These are phyloP conservation scores for Daldinia sp. DNA, from an alignment of 2,329 filamentous ascomycete species.

Conservation along the genomic window DNA sequence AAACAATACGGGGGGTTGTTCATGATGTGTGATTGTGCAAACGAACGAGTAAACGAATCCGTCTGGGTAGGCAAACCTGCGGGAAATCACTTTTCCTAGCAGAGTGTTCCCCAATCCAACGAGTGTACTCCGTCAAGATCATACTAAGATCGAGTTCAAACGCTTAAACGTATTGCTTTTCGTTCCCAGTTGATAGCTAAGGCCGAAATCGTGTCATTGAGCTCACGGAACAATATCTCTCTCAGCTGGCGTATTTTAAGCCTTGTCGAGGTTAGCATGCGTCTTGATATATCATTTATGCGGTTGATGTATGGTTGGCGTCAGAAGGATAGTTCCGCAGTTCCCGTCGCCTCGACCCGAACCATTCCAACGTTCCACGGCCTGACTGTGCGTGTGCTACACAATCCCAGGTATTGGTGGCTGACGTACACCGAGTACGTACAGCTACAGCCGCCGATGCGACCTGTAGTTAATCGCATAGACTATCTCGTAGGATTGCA, in stretches of 20 bases:
- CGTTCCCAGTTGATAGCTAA: background rate
- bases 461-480: conserved; percentile 30
- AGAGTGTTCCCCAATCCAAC: background rate
- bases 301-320: conserved; percentile 12
- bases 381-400: conserved; percentile 17
- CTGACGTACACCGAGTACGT: conserved; percentile 21
- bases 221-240: background rate
- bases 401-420: conserved; percentile 15
- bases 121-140: too few relatives aligned
- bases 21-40: background rate
- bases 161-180: background rate
- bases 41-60: background rate
- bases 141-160: background rate
- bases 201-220: background rate
- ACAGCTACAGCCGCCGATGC: conserved; percentile 20
- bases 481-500: conserved; percentile 30
- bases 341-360: conserved; percentile 28
- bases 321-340: conserved; percentile 27
- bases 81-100: too few relatives aligned
- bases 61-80: background rate
- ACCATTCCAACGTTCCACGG: conserved; percentile 26
- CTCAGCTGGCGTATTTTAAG: conserved; percentile 1
- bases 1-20: background rate
- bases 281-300: conserved; percentile 21
- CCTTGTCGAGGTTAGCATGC: conserved; percentile 5